Percentiles rank a stretch among this genome's conserved stretches.
These are phyloP conservation scores for Hymenoscyphus scutula DNA, from an alignment of 2,329 filamentous ascomycete genomes.

Conservation along the genomic window DNA sequence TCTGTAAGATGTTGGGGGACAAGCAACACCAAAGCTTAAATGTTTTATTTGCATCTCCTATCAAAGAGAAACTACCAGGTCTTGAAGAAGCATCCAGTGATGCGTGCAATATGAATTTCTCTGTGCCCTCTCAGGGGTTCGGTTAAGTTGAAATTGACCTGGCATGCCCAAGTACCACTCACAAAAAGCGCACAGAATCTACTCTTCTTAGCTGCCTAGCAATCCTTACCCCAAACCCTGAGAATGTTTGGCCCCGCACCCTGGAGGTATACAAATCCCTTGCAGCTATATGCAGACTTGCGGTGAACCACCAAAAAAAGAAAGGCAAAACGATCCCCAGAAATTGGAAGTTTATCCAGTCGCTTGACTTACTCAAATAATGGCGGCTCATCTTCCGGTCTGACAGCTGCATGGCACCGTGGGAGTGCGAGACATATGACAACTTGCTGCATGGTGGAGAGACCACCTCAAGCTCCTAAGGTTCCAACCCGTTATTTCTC, in stretches of 20 bases:
- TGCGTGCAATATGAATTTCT: background rate
- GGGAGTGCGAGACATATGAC: background rate
- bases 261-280: background rate
- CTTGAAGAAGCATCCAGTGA: background rate
- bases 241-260: background rate
- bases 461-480: background rate
- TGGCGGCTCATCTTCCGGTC: constrained; percentile 1
- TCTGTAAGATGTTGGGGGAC: background rate
- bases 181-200: background rate
- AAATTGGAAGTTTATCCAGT: background rate
- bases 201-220: no score
- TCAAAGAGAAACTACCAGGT: background rate
- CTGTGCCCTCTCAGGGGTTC: background rate
- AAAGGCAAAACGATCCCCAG: background rate
- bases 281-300: background rate
- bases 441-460: background rate
- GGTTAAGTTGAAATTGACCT: background rate
- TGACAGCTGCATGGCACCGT: background rate
- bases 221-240: background rate
- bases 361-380: background rate
- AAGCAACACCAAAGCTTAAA: background rate
- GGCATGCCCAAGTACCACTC: background rate
- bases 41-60: background rate
- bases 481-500: background rate
- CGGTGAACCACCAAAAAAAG: background rate